Evolutionary conservation across 2,329 filamentous ascomycete genomes (phyloP), one percentile per base, ranked within the genome.

Genomic region (Huntiella omanensis): DNA sequence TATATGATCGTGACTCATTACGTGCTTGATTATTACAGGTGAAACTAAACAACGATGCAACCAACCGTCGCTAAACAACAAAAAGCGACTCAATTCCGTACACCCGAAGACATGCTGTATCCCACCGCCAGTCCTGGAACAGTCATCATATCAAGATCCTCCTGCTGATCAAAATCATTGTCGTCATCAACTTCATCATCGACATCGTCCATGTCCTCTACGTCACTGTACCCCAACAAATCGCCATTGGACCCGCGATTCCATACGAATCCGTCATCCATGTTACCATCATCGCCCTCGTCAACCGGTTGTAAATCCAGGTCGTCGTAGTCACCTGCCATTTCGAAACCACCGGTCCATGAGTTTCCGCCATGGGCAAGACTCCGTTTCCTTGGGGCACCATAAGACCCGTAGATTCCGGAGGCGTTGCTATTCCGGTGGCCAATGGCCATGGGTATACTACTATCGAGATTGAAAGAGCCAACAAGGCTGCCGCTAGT

Each of bases 161-260:
- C 57, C 33, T 56, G 55, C 46, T 59, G 59, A 7, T 60, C 62
- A 39, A 63, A 62, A 15, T 63, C 64, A 3, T 16, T 15, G 12
- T 61, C 60, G 40, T 67, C 63, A 8, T 66, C 57, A 11, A 62
- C 62, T 5, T 64, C 60, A n/a, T 67, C 61, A 38, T 68, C 63
- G 22, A 66, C 64, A 16, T 63, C 60, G 33, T 63, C 61, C 17
- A 67, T 65, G 36, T 67, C 62, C 13, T 72, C 66, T 34, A 67
- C 68, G 40, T 73, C 65, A 0, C 65, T 68, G 40, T 69, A 69
- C 13, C 66, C 63, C 41, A 73, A 69, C 10, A 74, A 62, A 47
- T 73, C 72, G 38, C 71, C 68, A 51, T 76, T 70, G 45, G 71
- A 69, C 34, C 73, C 71, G 2, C 71, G 67, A 48, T 75, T 73